Conservation (phyloP, 31 red algal genomes). For the Endocladia muricata region DNA sequence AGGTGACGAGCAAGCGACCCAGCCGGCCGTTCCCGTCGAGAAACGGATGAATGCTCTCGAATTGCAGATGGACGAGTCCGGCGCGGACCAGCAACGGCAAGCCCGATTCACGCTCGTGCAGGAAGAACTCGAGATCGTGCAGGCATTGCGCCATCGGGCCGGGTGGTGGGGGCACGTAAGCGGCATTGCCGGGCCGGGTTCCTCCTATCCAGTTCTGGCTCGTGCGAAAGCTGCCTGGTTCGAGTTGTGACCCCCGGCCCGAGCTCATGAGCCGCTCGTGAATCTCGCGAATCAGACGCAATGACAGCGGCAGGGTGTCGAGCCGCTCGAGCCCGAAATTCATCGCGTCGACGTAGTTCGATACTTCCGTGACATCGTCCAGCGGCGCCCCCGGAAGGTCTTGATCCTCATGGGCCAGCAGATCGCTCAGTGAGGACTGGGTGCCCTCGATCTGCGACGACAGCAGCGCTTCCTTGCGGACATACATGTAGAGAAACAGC, state of each 20-base stretch:
- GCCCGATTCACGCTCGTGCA: too few relatives aligned
- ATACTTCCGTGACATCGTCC: slow-evolving; percentile 7
- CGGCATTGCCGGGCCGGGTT: too few relatives aligned
- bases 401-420: background rate
- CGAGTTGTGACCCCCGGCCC: too few relatives aligned
- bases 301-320: background rate
- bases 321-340: background rate
- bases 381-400: background rate
- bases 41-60: slow-evolving; percentile 21
- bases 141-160: too few relatives aligned
- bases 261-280: too few relatives aligned
- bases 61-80: slow-evolving; percentile 8
- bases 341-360: background rate
- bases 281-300: background rate
- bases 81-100: background rate
- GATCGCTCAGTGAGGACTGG: background rate
- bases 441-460: slow-evolving; percentile 16
- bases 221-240: too few relatives aligned
- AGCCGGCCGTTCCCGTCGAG: slow-evolving; percentile 15
- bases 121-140: too few relatives aligned
- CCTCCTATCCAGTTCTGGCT: too few relatives aligned
- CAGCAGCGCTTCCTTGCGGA: slow-evolving; percentile 14
- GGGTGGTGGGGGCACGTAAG: too few relatives aligned
- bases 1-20: slow-evolving; percentile 2
- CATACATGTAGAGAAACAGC: background rate